Evolutionary conservation across 495 filamentous ascomycete species (phyloP).

Genomic region (Neurospora sp.): DNA sequence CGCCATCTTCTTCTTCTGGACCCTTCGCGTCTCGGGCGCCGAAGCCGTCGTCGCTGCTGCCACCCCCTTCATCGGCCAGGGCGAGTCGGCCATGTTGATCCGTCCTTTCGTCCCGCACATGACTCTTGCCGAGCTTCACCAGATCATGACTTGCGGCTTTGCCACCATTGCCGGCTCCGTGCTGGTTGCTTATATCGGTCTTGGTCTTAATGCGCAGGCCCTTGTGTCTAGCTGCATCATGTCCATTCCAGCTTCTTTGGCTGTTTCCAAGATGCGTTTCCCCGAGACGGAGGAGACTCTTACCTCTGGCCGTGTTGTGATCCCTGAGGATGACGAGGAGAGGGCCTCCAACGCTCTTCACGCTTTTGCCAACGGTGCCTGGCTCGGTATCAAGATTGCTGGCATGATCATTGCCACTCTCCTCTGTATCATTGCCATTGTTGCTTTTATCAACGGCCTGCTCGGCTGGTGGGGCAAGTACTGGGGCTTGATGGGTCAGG

Average conservation of each 20-base stretch:
- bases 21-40: conserved; percentile 78
- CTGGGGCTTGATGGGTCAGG: conserved; percentile 48
- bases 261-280: conserved; percentile 77
- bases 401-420: conserved; percentile 73
- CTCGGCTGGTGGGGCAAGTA: conserved; percentile 87
- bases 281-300: conserved; percentile 80
- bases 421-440: conserved; percentile 75
- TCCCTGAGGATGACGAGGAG: conserved; percentile 67
- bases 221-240: conserved; percentile 90
- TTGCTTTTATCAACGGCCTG: conserved; percentile 65
- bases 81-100: conserved; percentile 88
- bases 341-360: conserved; percentile 67
- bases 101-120: conserved; percentile 74
- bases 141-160: conserved; percentile 72
- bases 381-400: conserved; percentile 80
- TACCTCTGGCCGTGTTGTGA: conserved; percentile 65
- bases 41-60: conserved; percentile 88
- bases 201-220: conserved; percentile 74
- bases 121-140: conserved; percentile 78
- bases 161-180: conserved; percentile 61
- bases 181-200: conserved; percentile 66
- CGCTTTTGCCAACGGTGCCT: conserved; percentile 78
- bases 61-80: conserved; percentile 91
- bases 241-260: conserved; percentile 82
- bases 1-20: conserved; percentile 85